phyloP scores from a whole-genome alignment of 1,139 yeast species.

The Protomyces arabidopsidicola region DNA sequence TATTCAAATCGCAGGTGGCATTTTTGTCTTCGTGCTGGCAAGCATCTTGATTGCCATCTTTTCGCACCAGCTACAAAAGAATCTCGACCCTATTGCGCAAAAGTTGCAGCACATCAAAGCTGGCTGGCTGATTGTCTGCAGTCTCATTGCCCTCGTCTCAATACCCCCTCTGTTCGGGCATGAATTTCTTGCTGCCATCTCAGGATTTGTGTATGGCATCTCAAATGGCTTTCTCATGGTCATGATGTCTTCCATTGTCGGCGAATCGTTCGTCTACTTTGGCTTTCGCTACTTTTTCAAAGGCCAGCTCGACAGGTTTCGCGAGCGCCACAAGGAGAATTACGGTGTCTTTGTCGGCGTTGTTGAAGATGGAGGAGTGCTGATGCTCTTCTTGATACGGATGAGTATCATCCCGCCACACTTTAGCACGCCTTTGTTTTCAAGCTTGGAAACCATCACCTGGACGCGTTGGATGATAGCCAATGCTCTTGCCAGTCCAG shows the following conservation, averaged over 20 bases:
- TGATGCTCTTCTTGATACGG: slow-evolving; percentile 27
- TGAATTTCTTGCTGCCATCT: slow-evolving; percentile 26
- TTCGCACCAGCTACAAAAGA: slow-evolving; percentile 3
- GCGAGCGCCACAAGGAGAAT: slow-evolving; percentile 13
- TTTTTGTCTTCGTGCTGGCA: not conserved
- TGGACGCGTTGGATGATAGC: slow-evolving; percentile 22
- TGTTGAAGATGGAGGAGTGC: slow-evolving; percentile 28
- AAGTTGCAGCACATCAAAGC: slow-evolving; percentile 14
- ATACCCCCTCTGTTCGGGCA: slow-evolving; percentile 29
- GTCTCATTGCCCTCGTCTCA: slow-evolving; percentile 24
- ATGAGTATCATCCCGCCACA: slow-evolving; percentile 28
- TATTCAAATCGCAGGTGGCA: not conserved
- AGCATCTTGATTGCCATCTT: not conserved
- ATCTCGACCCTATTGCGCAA: slow-evolving; percentile 18
- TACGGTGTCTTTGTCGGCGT: slow-evolving; percentile 28
- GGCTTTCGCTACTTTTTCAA: slow-evolving; percentile 25
- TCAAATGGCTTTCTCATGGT: slow-evolving; percentile 18
- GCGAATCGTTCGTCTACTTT: slow-evolving; percentile 27
- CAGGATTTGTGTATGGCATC: slow-evolving; percentile 26
- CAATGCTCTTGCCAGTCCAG: slow-evolving; percentile 10
- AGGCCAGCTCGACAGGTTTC: slow-evolving; percentile 17
- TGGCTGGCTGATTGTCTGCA: slow-evolving; percentile 16
- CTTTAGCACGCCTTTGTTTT: slow-evolving; percentile 27
- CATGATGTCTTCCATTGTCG: slow-evolving; percentile 19
- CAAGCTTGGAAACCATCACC: slow-evolving; percentile 18